Evolutionary conservation across 768 basidiomycete species (phyloP).

Genomic region (Phlebiopsis gigantea): DNA sequence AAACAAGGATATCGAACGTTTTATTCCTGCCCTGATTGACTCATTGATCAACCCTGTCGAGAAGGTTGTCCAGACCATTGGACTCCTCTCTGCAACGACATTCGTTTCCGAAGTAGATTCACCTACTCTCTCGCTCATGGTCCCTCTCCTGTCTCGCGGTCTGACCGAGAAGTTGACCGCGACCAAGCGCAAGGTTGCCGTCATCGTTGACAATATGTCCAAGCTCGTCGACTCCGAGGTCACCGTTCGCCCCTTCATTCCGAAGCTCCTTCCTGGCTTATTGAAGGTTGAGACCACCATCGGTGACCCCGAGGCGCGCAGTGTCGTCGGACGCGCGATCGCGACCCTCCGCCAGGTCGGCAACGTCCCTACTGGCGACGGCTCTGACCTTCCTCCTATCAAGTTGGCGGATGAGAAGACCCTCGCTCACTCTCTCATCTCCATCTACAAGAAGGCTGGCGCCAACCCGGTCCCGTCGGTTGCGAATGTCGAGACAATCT

Average conservation of each 20-base stretch:
- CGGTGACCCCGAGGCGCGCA: constrained; percentile 97
- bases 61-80: constrained; percentile 94
- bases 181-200: constrained; percentile 96
- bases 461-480: constrained; percentile 48
- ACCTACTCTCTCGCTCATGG: constrained; percentile 95
- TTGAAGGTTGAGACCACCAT: constrained; percentile 94
- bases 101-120: constrained; percentile 99
- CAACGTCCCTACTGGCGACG: constrained; percentile 85
- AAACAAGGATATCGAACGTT: constrained; percentile 98
- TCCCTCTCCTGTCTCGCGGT: constrained; percentile 92
- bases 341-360: constrained; percentile 94
- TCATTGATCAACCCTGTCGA: constrained; percentile 98
- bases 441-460: constrained; percentile 83
- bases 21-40: constrained; percentile 96
- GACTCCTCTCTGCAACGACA: constrained; percentile 94
- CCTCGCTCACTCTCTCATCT: constrained; percentile 59
- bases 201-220: constrained; percentile 97
- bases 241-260: constrained; percentile 95
- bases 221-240: constrained; percentile 94
- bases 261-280: constrained; percentile 90
- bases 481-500: constrained; percentile 55
- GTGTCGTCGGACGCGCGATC: constrained; percentile 87
- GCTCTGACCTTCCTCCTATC: constrained; percentile 84
- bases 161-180: constrained; percentile 91
- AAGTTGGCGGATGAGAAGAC: constrained; percentile 69